These are phyloP conservation scores for Paecilomyces variotii DNA, from an alignment of 2,329 filamentous ascomycete species.

Conservation along the genomic window DNA sequence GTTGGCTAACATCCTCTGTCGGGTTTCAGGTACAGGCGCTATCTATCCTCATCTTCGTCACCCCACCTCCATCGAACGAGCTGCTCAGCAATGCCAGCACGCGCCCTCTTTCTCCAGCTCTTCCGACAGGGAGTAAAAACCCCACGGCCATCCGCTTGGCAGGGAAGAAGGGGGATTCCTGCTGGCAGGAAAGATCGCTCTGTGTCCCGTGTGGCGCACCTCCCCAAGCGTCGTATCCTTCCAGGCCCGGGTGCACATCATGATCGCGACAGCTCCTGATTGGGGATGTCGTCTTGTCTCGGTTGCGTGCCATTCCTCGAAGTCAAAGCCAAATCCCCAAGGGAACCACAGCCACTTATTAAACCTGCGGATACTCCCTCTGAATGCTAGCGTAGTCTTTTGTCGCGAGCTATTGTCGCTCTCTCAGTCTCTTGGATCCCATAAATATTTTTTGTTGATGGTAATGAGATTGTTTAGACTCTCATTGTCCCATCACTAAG, in stretches of 20 bases:
- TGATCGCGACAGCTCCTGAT: background rate
- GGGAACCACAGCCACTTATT: background rate
- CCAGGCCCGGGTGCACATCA: background rate
- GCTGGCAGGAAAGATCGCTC: background rate
- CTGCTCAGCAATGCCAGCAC: background rate
- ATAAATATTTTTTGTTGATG: background rate
- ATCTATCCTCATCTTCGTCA: background rate
- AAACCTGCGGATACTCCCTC: background rate
- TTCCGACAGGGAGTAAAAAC: background rate
- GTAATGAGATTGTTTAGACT: background rate
- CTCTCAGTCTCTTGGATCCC: background rate
- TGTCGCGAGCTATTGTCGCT: background rate
- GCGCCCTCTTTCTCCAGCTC: background rate
- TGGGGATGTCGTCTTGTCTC: background rate
- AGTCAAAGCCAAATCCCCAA: background rate
- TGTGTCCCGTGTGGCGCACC: background rate
- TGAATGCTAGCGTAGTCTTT: background rate
- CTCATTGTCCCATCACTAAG: background rate
- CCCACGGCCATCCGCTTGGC: background rate
- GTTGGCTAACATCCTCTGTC: background rate
- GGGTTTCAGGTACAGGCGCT: background rate
- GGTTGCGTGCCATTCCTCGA: conserved; percentile 1
- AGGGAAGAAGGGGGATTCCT: background rate
- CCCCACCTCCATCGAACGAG: background rate
- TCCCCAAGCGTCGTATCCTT: background rate